Base-by-base conservation (phyloP, 306 rosid species). In the Arachis hypogaea region DNA sequence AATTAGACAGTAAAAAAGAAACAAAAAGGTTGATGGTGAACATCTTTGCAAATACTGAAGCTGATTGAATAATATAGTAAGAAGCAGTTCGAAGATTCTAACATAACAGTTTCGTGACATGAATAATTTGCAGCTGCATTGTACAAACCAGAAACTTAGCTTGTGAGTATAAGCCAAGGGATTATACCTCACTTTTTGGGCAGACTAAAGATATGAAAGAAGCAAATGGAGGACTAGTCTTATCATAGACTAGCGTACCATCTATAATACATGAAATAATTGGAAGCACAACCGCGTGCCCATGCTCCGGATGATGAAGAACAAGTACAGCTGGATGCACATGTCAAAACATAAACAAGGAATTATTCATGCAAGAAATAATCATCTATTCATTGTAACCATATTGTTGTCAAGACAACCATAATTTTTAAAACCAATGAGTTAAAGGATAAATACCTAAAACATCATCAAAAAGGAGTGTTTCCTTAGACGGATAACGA, bases 231-330 rank as follows among this genome's bases (percentile, higher is more conserved):
- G 96, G 90, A 65, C 80, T 75, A 18, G 78, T 80, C 84, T 88
- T 84, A 66, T 89, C 88, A 80, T 92, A 92, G 68, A 75, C 85
- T 76, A 92, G 80, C 7, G 86, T 82, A 66, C 93, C 97, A 78
- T 89, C 93, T 69, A 92, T 86, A 76, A 92, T 87, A 59, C 88
- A 86, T 11, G 97, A 92, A 87, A 92, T 92, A 47, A 92, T 84
- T 67, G 97, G 97, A 84, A 87, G 96, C 52, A 92, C 79, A 76
- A 92, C 88, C 42, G 93, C 93, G 67, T 92, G 96, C 72, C 97
- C 97, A 40, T 92, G 93, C 91, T 92, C 97, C 4, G 97, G 96
- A 82, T 89, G 97, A 82, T 92, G 87, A 83, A 92, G 93, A 44
- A 92, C 93, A 86, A 92, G 88, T 36, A 84, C 83, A 11, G 97